A percentile compares a stretch with the other conserved stretches of the same genome.
Evolutionary conservation across 2,329 filamentous ascomycete genomes (phyloP).

Genomic region (Ophiocordyceps australis): DNA sequence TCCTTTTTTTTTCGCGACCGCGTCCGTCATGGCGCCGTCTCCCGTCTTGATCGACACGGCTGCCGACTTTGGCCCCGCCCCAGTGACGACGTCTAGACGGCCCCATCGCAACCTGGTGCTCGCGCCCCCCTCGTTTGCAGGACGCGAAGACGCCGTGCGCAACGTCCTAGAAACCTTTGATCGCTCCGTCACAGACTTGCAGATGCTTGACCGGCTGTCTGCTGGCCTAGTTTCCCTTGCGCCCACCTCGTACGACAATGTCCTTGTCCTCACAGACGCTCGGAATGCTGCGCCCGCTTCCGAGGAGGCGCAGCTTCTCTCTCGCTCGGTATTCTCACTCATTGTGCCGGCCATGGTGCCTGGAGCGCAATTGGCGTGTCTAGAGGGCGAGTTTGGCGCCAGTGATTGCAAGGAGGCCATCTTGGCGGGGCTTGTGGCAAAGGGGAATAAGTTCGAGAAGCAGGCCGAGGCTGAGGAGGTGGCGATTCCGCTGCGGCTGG

Average conservation of each 20-base stretch:
- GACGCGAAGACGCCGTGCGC: constrained; percentile 63
- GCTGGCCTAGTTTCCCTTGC: constrained; percentile 67
- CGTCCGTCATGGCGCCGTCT: no score
- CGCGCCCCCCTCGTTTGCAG: constrained; percentile 76
- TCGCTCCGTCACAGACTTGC: constrained; percentile 64
- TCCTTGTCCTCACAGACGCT: constrained; percentile 69
- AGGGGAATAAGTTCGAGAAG: constrained; percentile 53
- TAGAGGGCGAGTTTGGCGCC: constrained; percentile 40
- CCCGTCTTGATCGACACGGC: constrained; percentile 35
- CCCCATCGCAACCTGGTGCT: constrained; percentile 54
- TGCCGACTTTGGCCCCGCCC: constrained; percentile 28
- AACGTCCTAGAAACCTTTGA: constrained; percentile 55
- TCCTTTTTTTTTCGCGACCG: no score
- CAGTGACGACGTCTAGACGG: constrained; percentile 3
- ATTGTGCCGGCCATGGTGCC: constrained; percentile 54
- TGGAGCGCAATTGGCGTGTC: constrained; percentile 48
- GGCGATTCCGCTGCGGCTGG: constrained; percentile 31
- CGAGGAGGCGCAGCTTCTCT: constrained; percentile 47
- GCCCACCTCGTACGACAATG: constrained; percentile 58
- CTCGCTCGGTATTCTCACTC: constrained; percentile 46
- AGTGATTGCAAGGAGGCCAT: constrained; percentile 57
- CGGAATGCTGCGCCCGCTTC: constrained; percentile 42
- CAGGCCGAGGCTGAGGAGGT: constrained; percentile 37
- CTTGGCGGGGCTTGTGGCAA: constrained; percentile 57
- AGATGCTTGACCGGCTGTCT: constrained; percentile 91